Evolutionary conservation across 805 yeast species (phyloP), one percentile per base, ranked within the genome.

Genomic region (Priceomyces haplophilus): DNA sequence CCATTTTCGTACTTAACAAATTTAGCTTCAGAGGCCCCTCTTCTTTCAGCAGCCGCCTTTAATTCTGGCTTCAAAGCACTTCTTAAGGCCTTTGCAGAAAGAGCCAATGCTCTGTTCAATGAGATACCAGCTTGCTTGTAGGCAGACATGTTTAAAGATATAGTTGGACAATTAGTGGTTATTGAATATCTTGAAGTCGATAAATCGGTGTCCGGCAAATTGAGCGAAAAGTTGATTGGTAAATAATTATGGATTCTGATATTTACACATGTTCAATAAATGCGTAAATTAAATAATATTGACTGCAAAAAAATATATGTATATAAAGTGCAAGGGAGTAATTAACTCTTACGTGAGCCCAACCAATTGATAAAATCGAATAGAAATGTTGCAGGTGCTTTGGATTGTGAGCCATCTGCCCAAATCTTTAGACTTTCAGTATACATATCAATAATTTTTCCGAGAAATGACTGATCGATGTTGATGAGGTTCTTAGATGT

Each of bases 31-130:
- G 85, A 68, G 59, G 67, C 52, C 54, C 83, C 83, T 76, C 95
- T 86, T 65, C 76, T 79, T 59, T 80, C 79, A 53, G 84, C 85
- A 48, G 74, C 78, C 50, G 79, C 85, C 66, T 85, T 86, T 62
- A 80, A 67, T 60, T 90, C 96, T 51, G 89, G 82, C 76, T 91
- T 91, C 65, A 91, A 80, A 40, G 97, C 83, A 58, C 77, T 75
- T 75, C 97, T 88, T 56, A 88, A 80, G 49, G 95, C 79, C 65
- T 82, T 82, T 61, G 97, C 96, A 61, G 97, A 87, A 62, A 91
- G 78, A 54, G 96, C 80, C 67, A 90, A 77, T 72, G 91, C 91
- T 67, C 83, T 86, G 85, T 87, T 88, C 75, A 85, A 81, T 53
- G 74, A 62, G 45, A 70, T 69, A 46, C 75, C 75, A 42, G 75